Evolutionary conservation across 371 early-diverging fungal species (phyloP).

Genomic region (Conidiobolus incongruus): DNA sequence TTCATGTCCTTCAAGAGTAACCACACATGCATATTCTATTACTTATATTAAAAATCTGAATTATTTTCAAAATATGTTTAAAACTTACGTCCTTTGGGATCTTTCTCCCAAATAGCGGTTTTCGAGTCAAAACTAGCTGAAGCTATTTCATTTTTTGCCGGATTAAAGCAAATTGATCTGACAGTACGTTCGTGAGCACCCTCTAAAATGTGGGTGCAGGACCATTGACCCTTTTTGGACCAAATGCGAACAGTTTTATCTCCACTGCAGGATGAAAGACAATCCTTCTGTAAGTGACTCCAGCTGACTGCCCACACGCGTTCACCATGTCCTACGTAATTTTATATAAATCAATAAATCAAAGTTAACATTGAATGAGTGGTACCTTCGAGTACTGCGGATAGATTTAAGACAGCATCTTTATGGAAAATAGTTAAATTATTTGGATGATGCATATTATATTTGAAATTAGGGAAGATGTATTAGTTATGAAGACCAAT

Average conservation of each 20-base stretch:
- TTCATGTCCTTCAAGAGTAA: conserved; percentile 94
- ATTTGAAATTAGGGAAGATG: too few relatives aligned
- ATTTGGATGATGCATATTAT: too few relatives aligned
- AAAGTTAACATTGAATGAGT: too few relatives aligned
- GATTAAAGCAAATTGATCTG: conserved; percentile 69
- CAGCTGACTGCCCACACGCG: conserved; percentile 83
- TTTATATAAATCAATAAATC: not conserved
- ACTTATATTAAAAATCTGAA: not conserved
- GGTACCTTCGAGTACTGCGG: too few relatives aligned
- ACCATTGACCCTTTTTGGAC: conserved; percentile 31
- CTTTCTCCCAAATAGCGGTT: conserved; percentile 73
- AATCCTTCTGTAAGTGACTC: conserved; percentile 41
- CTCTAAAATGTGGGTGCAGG: conserved; percentile 49
- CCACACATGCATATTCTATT: conserved; percentile 76
- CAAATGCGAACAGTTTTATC: conserved; percentile 77
- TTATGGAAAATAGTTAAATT: too few relatives aligned
- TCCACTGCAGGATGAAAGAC: conserved; percentile 61
- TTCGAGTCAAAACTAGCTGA: conserved; percentile 86
- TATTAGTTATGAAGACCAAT: too few relatives aligned
- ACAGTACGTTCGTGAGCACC: conserved; percentile 80
- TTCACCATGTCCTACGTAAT: conserved; percentile 51
- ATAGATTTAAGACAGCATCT: too few relatives aligned
- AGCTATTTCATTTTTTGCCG: conserved; percentile 50
- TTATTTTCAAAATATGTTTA: not conserved
- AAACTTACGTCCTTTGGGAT: conserved; percentile 14